Evolutionary conservation across 306 rosid species (phyloP), one percentile per base, ranked within the genome.

Genomic region (Morella rubra): DNA sequence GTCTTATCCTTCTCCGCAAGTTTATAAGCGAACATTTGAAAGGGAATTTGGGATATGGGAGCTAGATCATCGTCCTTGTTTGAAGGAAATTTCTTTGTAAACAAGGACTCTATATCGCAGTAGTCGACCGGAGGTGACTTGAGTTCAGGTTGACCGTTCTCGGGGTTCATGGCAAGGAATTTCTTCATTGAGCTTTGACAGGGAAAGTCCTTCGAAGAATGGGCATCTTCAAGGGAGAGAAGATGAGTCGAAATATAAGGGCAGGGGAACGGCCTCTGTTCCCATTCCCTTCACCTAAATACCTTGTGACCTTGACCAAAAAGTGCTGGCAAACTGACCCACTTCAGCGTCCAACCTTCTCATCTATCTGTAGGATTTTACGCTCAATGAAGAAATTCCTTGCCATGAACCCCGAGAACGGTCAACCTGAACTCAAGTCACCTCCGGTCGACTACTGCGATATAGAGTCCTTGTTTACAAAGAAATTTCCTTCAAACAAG

Each of bases 261-360:
- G 92, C 91, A 6, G 99, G 98, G 54, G 98, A 93, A 79, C 85
- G 99, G 73, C 99, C 99, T 55, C 91, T 96, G 19, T 96, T 96
- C 65, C 96, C 99, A n/a, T 71, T 68, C 62, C 90, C 82, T 65
- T 85, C 93, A 5, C 99, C 99, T 2, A 96, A 91, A 55, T 93
- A 90, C 77, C 87, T 96, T 58, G 99, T 91, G 8, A 91, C 56
- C 61, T 77, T 96, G 79, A 91, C 93, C 44, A 92, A 82, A 72
- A 93, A 73, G 81, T 96, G 99, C 20, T 96, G 99, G 99, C 97
- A 90, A 49, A 75, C 88, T 5, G 94, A 96, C 50, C 96, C 97
- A 1, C 20, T 77, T 46, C 94, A 87, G 67, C 93, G 99, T 53
- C 93, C 91, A 0, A 85, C 60, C 8, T 96, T 96, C 90, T 86